phyloP scores from a whole-genome alignment of 1,284 basidiomycete genomes.

The Jaminaea rosea region DNA sequence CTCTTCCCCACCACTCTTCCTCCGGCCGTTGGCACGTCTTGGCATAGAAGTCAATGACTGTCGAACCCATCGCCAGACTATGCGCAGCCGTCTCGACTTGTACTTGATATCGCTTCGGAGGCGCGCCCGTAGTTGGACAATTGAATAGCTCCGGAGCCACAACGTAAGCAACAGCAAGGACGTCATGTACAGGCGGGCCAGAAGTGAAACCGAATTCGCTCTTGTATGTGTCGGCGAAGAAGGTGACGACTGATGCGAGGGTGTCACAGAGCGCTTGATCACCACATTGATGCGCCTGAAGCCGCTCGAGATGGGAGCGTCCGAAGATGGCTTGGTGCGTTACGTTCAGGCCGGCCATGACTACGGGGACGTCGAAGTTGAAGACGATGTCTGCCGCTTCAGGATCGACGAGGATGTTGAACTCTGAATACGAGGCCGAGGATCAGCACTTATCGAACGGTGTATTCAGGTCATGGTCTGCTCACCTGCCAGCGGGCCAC shows the following conservation, averaged over 20 bases:
- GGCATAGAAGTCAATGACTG: conserved; percentile 31
- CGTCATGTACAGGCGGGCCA: conserved; percentile 38
- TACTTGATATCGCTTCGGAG: conserved; percentile 24
- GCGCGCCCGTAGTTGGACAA: conserved; percentile 3
- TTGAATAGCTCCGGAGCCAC: conserved; percentile 34
- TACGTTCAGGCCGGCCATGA: conserved; percentile 39
- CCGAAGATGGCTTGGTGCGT: conserved; percentile 36
- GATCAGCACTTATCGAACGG: background rate
- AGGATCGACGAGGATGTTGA: conserved; percentile 39
- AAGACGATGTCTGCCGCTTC: conserved; percentile 36
- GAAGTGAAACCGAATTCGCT: conserved; percentile 29
- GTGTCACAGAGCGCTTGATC: conserved; percentile 12
- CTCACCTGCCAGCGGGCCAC: conserved; percentile 16
- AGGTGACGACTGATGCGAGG: conserved; percentile 27
- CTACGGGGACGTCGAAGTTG: conserved; percentile 26
- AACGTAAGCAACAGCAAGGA: conserved; percentile 35
- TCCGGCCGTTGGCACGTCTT: conserved; percentile 15
- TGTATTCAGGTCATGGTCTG: background rate
- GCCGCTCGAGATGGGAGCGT: conserved; percentile 20
- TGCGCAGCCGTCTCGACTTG: conserved; percentile 21
- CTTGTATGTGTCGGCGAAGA: conserved; percentile 28
- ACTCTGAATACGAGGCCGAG: conserved; percentile 19
- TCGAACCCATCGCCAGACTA: conserved; percentile 26
- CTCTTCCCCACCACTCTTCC: conserved; percentile 26
- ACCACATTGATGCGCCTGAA: background rate